Base-by-base conservation (phyloP, 2,329 filamentous ascomycete species). In the Blastomyces parvus region DNA sequence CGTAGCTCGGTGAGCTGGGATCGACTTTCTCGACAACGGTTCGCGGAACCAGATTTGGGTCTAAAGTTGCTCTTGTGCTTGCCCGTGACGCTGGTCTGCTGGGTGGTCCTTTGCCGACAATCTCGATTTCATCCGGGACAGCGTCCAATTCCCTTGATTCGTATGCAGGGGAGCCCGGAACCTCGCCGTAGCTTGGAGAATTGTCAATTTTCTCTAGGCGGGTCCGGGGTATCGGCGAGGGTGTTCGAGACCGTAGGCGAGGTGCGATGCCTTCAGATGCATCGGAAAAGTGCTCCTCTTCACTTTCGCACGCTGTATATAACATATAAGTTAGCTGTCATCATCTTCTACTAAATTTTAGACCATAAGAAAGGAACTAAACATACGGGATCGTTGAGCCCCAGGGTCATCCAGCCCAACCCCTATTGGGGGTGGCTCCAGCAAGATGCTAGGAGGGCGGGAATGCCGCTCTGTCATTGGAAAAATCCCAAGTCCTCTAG, bases 231-330 rank as follows among this genome's bases (percentile, higher is more conserved):
- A 86, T 80, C 61, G 83, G 81, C 11, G 83, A 84, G 57, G 74
- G 74, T 67, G 75, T 72, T 67, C 77, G 73, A 61, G 79, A 78
- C 62, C 74, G 70, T 70, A 70, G 69, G 66, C 69, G 72, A 66
- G 72, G 74, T 65, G 66, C 67, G 40, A 68, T 65, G 68, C 83
- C 85, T 77, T 87, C 85, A 53, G 80, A 83, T 63, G 85, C 85
- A 70, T 87, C 85, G 57, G 84, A 86, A 73, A 87, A 88, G 74
- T 87, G 83, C 66, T 87, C 85, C 59, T 84, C 79, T 60, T 78
- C 82, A 64, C 81, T 82, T 64, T 81, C 81, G 50, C 81, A 82
- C 57, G 73, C 78, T 72, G 77, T 74, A 71, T 42, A 52, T 40
- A 38, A 64, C 68, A 33, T 1, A 25, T 66, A 50, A 63, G 67